Evolutionary conservation across 2,329 filamentous ascomycete genomes (phyloP).

Genomic region (Simplicillium aogashimaense): DNA sequence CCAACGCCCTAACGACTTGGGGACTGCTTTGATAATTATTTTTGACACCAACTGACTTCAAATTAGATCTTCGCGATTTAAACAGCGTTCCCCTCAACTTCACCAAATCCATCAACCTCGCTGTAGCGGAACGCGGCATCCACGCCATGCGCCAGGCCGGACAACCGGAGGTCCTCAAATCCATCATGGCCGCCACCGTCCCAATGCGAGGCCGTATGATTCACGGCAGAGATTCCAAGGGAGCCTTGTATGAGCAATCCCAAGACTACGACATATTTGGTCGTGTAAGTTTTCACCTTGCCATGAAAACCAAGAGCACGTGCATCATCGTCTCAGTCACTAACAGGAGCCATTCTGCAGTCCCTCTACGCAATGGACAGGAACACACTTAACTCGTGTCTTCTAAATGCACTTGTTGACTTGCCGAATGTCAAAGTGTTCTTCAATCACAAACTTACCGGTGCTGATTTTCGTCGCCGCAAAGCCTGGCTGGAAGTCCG

Average conservation of each 20-base stretch:
- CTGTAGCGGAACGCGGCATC: slow-evolving; percentile 87
- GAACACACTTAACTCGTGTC: slow-evolving; percentile 67
- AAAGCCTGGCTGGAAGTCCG: slow-evolving; percentile 79
- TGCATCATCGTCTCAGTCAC: background rate
- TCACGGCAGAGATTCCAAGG: slow-evolving; percentile 57
- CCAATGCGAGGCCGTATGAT: slow-evolving; percentile 98
- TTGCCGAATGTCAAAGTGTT: slow-evolving; percentile 85
- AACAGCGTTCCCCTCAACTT: slow-evolving; percentile 83
- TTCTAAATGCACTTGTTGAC: slow-evolving; percentile 74
- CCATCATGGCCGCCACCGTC: slow-evolving; percentile 68
- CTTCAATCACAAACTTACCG: slow-evolving; percentile 89
- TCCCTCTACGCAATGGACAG: slow-evolving; percentile 81
- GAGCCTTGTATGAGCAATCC: slow-evolving; percentile 65
- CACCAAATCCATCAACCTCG: slow-evolving; percentile 96
- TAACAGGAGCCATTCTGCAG: slow-evolving; percentile 29
- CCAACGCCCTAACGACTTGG: too few relatives aligned
- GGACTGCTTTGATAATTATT: background rate
- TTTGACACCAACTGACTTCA: background rate
- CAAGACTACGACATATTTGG: slow-evolving; percentile 88
- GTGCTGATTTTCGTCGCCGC: slow-evolving; percentile 70
- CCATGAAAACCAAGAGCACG: background rate
- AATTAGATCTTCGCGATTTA: slow-evolving; percentile 73
- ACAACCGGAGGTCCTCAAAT: slow-evolving; percentile 57
- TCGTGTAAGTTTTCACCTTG: slow-evolving; percentile 44
- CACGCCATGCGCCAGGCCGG: slow-evolving; percentile 70